Evolutionary conservation across 2,329 filamentous ascomycete species (phyloP).

Genomic region (Talaromyces sp.): DNA sequence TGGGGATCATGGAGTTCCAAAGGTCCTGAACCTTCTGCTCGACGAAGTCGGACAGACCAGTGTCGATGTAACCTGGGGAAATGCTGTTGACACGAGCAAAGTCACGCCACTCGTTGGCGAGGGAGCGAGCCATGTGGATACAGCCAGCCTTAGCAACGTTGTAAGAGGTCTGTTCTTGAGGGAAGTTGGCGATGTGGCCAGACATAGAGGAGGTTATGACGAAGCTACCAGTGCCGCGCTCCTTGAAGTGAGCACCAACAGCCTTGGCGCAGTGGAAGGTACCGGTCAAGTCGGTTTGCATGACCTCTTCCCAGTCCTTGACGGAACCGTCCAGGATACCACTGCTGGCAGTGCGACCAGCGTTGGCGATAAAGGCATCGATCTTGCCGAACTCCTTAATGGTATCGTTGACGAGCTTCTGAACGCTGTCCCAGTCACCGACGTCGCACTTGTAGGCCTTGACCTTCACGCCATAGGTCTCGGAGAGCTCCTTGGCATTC

Average conservation of each 20-base stretch:
- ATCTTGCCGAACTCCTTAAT: conserved; percentile 71
- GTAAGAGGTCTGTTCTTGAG: conserved; percentile 69
- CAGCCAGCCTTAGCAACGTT: conserved; percentile 69
- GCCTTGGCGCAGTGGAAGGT: conserved; percentile 84
- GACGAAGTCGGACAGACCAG: conserved; percentile 67
- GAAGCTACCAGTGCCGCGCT: conserved; percentile 65
- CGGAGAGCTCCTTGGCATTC: conserved; percentile 64
- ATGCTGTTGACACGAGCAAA: conserved; percentile 71
- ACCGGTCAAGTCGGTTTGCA: conserved; percentile 85
- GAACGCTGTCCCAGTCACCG: conserved; percentile 58
- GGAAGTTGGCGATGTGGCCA: conserved; percentile 58
- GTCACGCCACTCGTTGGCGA: conserved; percentile 71
- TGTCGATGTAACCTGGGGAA: conserved; percentile 70
- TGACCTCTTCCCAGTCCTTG: conserved; percentile 74
- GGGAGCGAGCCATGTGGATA: conserved; percentile 64
- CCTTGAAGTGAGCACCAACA: conserved; percentile 76
- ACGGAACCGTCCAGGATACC: conserved; percentile 71
- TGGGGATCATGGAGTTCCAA: conserved; percentile 63
- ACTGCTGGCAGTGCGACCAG: conserved; percentile 69
- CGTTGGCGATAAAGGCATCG: conserved; percentile 70
- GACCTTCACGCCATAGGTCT: conserved; percentile 65
- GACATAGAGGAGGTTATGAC: conserved; percentile 69
- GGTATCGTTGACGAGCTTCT: conserved; percentile 61
- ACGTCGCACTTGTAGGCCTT: conserved; percentile 70
- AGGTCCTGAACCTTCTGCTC: conserved; percentile 59